Base-by-base conservation (phyloP, 1,139 yeast genomes). In the Meyerozyma smithsonii region DNA sequence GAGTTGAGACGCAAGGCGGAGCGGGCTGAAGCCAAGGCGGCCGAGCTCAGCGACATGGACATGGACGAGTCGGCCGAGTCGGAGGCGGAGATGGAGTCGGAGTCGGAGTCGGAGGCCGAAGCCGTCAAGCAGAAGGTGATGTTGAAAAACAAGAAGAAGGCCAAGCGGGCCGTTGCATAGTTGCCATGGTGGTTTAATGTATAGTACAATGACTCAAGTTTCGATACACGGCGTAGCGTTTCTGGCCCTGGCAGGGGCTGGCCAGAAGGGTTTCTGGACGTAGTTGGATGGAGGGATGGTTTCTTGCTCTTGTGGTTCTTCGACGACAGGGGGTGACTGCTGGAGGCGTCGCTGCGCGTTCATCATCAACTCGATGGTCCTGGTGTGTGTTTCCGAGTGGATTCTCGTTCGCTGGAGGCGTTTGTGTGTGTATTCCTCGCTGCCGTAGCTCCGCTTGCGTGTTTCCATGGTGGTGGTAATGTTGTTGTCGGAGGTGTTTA, bases 1-100 rank as follows among this genome's bases (percentile, higher is more conserved):
- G 97, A 90, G 70, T 69, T 88, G 52, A 82, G 88, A 60, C 80
- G 88, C 63, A 79, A 77, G 67, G 81, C 83, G 43, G 95, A 86
- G 59, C 84, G 74, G 70, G 68, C 66, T 51, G 82, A 80, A 39
- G 81, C 79, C 46, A 80, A 68, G 62, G 83, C 70, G 40, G 76
- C 68, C 43, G 71, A 66, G 41, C 75, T 63, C 56, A 69, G 60
- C 43, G 70, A 60, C 21, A 70, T 64, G 40, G 80, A 68, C 38
- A 52, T 57, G 54, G 70, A 50, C 28, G 55, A 51, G 12, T 53
- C 49, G 32, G 24, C 48, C 24, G 52, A 50, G 54, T 49, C 52
- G 47, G 48, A 50, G 39, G 72, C 69, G n/a, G n/a, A 79, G 58
- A 54, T 69, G 52, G 74, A 74, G 55, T 62, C 59, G 45, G 69